Evolutionary conservation across 352 stramenopile genomes (phyloP).

Genomic region (Globisporangium lucens): DNA sequence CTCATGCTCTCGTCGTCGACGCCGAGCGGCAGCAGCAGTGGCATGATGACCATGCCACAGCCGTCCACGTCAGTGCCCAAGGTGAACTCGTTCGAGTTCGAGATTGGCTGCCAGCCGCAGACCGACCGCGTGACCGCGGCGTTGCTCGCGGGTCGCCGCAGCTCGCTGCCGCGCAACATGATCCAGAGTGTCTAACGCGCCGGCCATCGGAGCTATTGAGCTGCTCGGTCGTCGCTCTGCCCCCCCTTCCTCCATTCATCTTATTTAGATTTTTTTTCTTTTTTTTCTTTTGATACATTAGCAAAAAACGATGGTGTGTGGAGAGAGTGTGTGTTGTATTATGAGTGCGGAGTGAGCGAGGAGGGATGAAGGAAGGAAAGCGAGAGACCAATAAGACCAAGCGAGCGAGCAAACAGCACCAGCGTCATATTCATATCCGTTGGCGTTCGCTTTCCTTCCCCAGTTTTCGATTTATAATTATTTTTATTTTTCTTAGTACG

Average conservation of each 20-base stretch:
- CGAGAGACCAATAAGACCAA: too few species aligned
- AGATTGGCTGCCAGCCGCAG: conserved; percentile 15
- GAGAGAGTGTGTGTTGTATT: not conserved
- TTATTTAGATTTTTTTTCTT: conserved; percentile 10
- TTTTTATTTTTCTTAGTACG: not conserved
- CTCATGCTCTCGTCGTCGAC: conserved; percentile 35
- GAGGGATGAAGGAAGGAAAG: not conserved
- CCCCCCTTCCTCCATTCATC: not conserved
- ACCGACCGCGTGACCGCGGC: conserved; percentile 12
- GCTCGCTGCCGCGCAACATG: conserved; percentile 24
- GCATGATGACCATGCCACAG: conserved; percentile 15
- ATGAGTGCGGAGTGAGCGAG: not conserved
- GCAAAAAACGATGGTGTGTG: not conserved
- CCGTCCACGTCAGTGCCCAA: conserved; percentile 19
- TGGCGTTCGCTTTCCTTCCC: not conserved
- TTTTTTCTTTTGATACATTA: conserved; percentile 3
- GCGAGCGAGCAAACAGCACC: not conserved
- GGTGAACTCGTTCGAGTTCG: conserved; percentile 16
- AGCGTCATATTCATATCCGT: not conserved
- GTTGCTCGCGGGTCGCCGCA: conserved; percentile 15
- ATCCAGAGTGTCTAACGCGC: conserved; percentile 22
- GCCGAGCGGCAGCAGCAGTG: not conserved
- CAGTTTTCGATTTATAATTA: not conserved
- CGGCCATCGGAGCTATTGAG: not conserved
- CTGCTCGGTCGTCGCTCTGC: not conserved